phyloP scores from a whole-genome alignment of 257 asterid species.

The Dorcoceras hygrometricum region DNA sequence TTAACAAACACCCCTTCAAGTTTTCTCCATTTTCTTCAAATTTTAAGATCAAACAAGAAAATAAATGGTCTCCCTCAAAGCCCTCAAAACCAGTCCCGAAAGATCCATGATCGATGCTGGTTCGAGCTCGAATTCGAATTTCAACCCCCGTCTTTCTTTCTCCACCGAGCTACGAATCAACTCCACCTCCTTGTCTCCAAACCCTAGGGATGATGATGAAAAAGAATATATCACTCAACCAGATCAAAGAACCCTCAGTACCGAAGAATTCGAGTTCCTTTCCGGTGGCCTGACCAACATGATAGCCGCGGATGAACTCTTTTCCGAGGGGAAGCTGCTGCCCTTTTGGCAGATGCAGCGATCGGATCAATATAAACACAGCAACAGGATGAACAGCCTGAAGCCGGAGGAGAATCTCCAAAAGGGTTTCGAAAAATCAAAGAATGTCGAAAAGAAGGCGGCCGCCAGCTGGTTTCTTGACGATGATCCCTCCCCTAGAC shows the following conservation, averaged over 20 bases:
- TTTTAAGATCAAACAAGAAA: neutral
- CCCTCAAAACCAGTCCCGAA: conserved; percentile 27
- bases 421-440: neutral
- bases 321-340: conserved; percentile 67
- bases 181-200: conserved; percentile 70
- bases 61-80: conserved; percentile 4
- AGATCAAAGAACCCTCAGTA: conserved; percentile 12
- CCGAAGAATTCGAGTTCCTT: conserved; percentile 70
- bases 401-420: conserved; percentile 37
- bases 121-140: conserved; percentile 21
- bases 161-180: conserved; percentile 66
- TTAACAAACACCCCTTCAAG: neutral
- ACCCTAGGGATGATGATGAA: conserved; percentile 30
- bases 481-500: conserved; percentile 93
- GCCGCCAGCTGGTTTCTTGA: conserved; percentile 67
- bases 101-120: conserved; percentile 29
- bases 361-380: conserved; percentile 43
- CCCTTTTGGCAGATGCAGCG: conserved; percentile 63
- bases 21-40: neutral
- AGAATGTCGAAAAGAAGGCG: conserved; percentile 35
- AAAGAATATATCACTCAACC: neutral
- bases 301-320: conserved; percentile 79
- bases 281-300: conserved; percentile 40
- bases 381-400: conserved; percentile 34
- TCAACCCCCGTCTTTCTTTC: conserved; percentile 67